These are phyloP conservation scores for Yamadazyma friedrichii DNA, from an alignment of 1,139 yeast genomes.

Conservation along the genomic window DNA sequence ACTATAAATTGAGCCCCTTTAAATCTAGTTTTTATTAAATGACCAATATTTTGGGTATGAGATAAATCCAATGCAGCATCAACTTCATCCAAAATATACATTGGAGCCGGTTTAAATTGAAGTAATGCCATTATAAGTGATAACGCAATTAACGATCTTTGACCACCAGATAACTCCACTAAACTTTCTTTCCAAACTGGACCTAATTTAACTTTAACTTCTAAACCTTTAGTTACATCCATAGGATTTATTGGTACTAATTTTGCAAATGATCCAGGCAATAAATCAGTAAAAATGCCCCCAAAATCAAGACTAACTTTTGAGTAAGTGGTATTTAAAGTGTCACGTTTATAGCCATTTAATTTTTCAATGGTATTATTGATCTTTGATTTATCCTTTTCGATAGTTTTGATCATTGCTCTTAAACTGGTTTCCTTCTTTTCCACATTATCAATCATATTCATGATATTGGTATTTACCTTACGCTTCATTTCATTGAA, in stretches of 20 bases:
- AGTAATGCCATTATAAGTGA: slow-evolving; percentile 86
- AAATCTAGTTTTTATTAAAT: slow-evolving; percentile 88
- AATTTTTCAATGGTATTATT: slow-evolving; percentile 84
- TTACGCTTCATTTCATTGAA: slow-evolving; percentile 77
- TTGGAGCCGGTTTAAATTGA: slow-evolving; percentile 96
- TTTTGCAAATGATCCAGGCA: slow-evolving; percentile 90
- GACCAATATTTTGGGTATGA: slow-evolving; percentile 97
- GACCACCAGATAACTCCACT: slow-evolving; percentile 96
- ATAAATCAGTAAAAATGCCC: slow-evolving; percentile 80
- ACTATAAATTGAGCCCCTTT: slow-evolving; percentile 96
- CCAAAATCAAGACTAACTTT: slow-evolving; percentile 91
- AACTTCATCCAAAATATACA: slow-evolving; percentile 95
- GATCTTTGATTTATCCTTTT: slow-evolving; percentile 85
- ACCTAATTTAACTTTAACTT: slow-evolving; percentile 88
- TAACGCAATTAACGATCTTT: slow-evolving; percentile 87
- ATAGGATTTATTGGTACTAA: slow-evolving; percentile 76
- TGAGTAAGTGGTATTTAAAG: slow-evolving; percentile 79
- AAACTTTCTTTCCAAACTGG: slow-evolving; percentile 94
- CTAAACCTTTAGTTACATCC: slow-evolving; percentile 88
- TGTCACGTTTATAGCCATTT: slow-evolving; percentile 82
- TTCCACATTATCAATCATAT: slow-evolving; percentile 91
- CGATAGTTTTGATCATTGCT: slow-evolving; percentile 83
- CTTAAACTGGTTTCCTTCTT: slow-evolving; percentile 79
- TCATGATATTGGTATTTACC: slow-evolving; percentile 87
- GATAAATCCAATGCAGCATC: slow-evolving; percentile 97